Evolutionary conservation across 371 early-diverging fungal species (phyloP), one percentile per base, ranked within the genome.

Genomic region (Gilbertella persicaria): DNA sequence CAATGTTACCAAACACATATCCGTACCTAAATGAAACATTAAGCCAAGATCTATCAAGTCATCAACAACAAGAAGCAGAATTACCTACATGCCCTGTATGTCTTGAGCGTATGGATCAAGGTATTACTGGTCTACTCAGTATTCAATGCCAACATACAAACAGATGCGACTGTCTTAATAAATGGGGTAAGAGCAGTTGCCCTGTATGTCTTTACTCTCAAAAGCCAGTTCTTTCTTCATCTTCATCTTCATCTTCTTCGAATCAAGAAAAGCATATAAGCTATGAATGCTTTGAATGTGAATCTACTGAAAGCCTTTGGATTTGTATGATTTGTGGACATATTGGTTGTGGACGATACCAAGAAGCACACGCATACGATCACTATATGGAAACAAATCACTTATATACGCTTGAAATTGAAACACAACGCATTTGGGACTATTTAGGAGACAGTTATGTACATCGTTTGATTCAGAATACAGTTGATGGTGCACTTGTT

Each of bases 31-130:
- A 81, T 43, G 75, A 80, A 12, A 69, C 69, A 19, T 16, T 66
- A 16, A 40, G 41, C 2, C 50, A 53, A 42, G 62, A 60, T 36
- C 14, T 53, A 44, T 21, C 50, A 7, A 29, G 54, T 26, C 24
- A 28, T 12, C 16, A 50, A 20, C 41, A 24, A 7, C 13, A 14
- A 14, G 19, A 56, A 39, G 46, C 48, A 12, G 94, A 95, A 62
- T 66, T 95, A n/a, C 96, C 97, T 0, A 93, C 90, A 0, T 98
- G 98, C 56, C 96, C 97, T 5, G 94, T 96, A 5, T 98, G 98
- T 70, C 71, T 98, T 36, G 97, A 96, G 49, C 78, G 94, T 10
- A 86, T 98, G 88, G 98, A 98, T 73, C 79, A 89, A 5, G 70
- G 83, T 7, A 83, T 85, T 9, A 92, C 95, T 8, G 96, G 95